Percentiles rank a stretch among this genome's conserved stretches.
Conservation (phyloP, 345 rosid genomes). For the Euphorbia peplus region DNA sequence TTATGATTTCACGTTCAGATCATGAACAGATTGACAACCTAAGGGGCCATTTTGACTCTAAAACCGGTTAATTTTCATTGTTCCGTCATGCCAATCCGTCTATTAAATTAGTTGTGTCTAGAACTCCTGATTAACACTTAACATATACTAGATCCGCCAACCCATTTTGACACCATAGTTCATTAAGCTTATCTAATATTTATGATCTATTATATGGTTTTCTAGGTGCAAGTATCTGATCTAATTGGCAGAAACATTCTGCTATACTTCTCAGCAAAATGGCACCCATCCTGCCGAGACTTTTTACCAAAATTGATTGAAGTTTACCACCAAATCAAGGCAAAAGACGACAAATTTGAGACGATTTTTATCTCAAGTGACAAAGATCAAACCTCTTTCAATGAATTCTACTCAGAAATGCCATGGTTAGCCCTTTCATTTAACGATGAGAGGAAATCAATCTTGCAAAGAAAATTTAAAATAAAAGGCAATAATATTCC, state of each 20-base stretch:
- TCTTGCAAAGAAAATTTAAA: slow-evolving; percentile 43
- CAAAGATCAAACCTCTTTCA: slow-evolving; percentile 45
- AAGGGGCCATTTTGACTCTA: no score
- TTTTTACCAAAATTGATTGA: slow-evolving; percentile 60
- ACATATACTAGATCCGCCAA: no score
- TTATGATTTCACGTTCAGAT: no score
- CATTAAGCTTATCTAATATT: background rate
- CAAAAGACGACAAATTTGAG: slow-evolving; percentile 46
- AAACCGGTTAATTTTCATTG: no score
- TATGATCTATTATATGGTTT: slow-evolving; percentile 9
- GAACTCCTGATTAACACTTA: no score
- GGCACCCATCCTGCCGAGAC: slow-evolving; percentile 62
- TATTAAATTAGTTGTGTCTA: no score
- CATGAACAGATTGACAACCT: no score
- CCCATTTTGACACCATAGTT: no score
- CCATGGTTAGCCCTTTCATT: slow-evolving; percentile 77
- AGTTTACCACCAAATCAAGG: slow-evolving; percentile 57
- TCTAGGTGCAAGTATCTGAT: slow-evolving; percentile 48
- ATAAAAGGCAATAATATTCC: slow-evolving; percentile 60
- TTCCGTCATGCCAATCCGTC: no score
- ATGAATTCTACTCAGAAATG: slow-evolving; percentile 51
- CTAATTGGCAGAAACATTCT: slow-evolving; percentile 65
- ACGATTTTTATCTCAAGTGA: slow-evolving; percentile 59
- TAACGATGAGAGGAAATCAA: slow-evolving; percentile 50
- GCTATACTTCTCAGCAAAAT: slow-evolving; percentile 69